Evolutionary conservation across 148 eudicot genomes (phyloP).

Genomic region (Camellia granthamiana): DNA sequence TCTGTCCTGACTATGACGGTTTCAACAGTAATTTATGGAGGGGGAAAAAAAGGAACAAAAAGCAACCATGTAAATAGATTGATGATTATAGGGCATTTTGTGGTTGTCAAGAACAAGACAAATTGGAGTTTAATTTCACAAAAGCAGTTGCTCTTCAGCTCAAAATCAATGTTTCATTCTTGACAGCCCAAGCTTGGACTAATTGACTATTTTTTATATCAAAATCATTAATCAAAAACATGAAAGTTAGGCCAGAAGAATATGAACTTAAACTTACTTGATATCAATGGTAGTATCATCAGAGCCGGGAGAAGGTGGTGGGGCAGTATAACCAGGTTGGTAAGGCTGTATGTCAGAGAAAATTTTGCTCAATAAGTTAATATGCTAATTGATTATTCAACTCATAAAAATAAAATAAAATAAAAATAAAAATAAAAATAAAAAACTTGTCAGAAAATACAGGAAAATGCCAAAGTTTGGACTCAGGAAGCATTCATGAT

Average conservation of each 20-base stretch:
- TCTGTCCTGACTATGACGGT: not conserved
- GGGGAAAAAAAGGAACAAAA: not conserved
- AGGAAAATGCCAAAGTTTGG: not conserved
- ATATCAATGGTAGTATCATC: slow-evolving; percentile 73
- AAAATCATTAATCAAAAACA: not conserved
- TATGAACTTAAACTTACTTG: slow-evolving; percentile 39
- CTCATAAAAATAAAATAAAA: not conserved
- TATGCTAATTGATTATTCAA: not conserved
- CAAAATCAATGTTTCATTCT: not conserved
- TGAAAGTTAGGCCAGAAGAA: not conserved
- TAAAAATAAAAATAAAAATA: not conserved
- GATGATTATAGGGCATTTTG: not conserved
- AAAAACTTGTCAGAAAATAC: not conserved
- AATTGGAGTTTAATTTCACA: not conserved
- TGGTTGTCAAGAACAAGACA: not conserved
- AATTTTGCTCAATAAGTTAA: not conserved
- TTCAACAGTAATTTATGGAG: not conserved
- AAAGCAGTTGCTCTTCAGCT: not conserved
- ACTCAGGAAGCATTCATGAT: not conserved
- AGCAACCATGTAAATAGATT: not conserved
- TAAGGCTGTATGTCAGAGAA: slow-evolving; percentile 47
- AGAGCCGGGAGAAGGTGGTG: slow-evolving; percentile 43
- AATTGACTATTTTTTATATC: not conserved
- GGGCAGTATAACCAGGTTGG: slow-evolving; percentile 80
- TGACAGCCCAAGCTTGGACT: not conserved